These are phyloP conservation scores for Ceratocystis diversiconidia DNA, from an alignment of 2,329 filamentous ascomycete species.

Conservation along the genomic window DNA sequence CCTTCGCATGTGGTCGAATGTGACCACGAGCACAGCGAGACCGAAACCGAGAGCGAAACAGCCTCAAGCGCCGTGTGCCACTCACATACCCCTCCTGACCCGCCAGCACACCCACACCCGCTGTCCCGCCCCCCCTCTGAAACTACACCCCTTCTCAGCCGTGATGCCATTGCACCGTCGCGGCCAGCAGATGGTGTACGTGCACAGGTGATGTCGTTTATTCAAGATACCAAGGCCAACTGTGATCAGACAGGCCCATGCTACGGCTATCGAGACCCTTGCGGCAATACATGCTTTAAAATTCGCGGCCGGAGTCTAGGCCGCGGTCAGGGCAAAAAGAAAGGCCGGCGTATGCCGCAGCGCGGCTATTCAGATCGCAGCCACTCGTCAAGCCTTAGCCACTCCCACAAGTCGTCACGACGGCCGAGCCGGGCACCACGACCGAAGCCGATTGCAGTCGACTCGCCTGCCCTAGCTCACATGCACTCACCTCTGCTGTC, in stretches of 20 bases:
- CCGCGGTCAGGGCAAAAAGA: neutral
- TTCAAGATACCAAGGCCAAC: conserved; percentile 48
- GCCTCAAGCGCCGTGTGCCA: neutral
- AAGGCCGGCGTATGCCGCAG: neutral
- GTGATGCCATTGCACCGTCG: conserved; percentile 31
- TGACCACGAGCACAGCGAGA: conserved; percentile 55
- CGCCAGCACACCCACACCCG: neutral
- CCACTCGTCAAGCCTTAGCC: neutral
- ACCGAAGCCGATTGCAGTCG: neutral
- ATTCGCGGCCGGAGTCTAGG: conserved; percentile 24
- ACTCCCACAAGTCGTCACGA: too few species aligned
- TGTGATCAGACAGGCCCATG: conserved; percentile 48
- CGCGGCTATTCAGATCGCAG: neutral
- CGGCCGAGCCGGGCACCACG: neutral
- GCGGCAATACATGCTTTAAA: conserved; percentile 51
- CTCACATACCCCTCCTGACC: neutral
- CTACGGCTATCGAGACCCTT: conserved; percentile 51
- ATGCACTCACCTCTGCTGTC: neutral
- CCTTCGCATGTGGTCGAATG: conserved; percentile 72
- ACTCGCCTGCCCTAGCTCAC: neutral
- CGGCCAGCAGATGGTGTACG: conserved; percentile 32
- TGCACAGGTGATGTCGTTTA: conserved; percentile 47
- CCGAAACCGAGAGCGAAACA: neutral
- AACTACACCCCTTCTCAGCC: conserved; percentile 15
- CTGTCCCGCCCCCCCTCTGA: neutral